Evolutionary conservation across 495 filamentous ascomycete genomes (phyloP), one percentile per base, ranked within the genome.

Genomic region (Trichoderma asperelloides): DNA sequence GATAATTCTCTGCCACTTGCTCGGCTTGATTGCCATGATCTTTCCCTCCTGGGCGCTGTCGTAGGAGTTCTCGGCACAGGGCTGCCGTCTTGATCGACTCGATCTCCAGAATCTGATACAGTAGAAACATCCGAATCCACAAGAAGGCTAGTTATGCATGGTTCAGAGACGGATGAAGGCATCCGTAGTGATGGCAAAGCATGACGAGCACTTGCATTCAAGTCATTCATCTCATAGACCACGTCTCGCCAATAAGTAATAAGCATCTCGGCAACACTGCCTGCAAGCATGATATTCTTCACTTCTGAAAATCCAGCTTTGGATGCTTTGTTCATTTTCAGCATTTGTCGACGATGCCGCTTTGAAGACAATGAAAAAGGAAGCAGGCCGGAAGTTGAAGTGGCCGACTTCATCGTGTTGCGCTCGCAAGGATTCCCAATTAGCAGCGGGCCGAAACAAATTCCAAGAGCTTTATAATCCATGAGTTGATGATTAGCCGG

Each of bases 391-490:
- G 72, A 67, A 33, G 66, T 71, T 28, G 73, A 80, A 66, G 73
- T 67, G 28, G 74, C 76, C 66, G 72, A 64, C 66, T 70, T 76
- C 74, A 78, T 81, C 43, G 65, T 76, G 63, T 83, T 80, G 5
- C 70, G 69, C 65, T 80, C 75, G 33, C 86, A 76, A 40, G 85
- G 70, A 62, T 89, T 82, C 8, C 86, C 85, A 18, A 88, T 73
- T 15, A 90, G 75, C 0, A 90, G 77, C 13, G 88, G 88, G 0
- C 86, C 88, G 73, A 90, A 88, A 21, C 89, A 74, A 51, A 88
- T 85, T 5, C 87, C 82, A 55, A 90, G 72, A 18, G 87, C 78
- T 64, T 79, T 82, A 71, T 87, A 88, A 43, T 82, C 85, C 86
- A 89, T 87, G 23, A 86, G 62, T 49, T 84, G 79, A 2, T 75